A percentile compares a stretch with the other conserved stretches of the same genome.
These are phyloP conservation scores for Verticillium albo-atrum DNA, from an alignment of 2,329 filamentous ascomycete species.

Conservation along the genomic window DNA sequence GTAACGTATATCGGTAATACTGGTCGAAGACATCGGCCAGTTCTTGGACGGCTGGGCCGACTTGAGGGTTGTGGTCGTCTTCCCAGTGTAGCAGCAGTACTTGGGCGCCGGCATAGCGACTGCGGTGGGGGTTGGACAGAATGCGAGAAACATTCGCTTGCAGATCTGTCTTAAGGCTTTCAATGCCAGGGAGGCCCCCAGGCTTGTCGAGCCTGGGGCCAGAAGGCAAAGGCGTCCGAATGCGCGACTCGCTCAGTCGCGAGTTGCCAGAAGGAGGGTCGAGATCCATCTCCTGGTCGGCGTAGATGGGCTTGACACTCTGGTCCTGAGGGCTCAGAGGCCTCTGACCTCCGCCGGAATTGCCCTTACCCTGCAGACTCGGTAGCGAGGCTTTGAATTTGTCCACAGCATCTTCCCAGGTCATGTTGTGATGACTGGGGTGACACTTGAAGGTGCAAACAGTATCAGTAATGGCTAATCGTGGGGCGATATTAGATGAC, in stretches of 20 bases:
- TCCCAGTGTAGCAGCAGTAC: constrained; percentile 54
- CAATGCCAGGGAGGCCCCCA: constrained; percentile 43
- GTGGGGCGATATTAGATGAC: constrained; percentile 7
- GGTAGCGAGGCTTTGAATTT: constrained; percentile 48
- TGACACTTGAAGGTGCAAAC: constrained; percentile 40
- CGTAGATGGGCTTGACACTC: constrained; percentile 32
- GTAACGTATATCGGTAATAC: constrained; percentile 46
- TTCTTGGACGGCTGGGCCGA: constrained; percentile 35
- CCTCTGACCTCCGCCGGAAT: constrained; percentile 21
- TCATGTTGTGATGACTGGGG: constrained; percentile 56
- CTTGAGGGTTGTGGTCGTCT: constrained; percentile 41
- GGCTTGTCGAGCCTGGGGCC: constrained; percentile 51
- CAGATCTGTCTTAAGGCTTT: constrained; percentile 47
- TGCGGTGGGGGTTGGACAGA: constrained; percentile 43
- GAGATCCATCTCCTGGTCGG: constrained; percentile 52
- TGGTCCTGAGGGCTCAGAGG: constrained; percentile 40
- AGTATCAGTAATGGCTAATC: constrained; percentile 5
- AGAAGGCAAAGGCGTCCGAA: constrained; percentile 52
- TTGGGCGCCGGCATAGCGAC: constrained; percentile 48
- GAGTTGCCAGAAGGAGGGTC: constrained; percentile 35
- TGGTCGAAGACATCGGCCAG: constrained; percentile 46
- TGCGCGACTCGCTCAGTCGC: constrained; percentile 41
- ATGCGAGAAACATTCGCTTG: constrained; percentile 46
- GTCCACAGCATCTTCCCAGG: constrained; percentile 53
- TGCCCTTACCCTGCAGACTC: constrained; percentile 19